phyloP scores from a whole-genome alignment of 495 filamentous ascomycete species.

The Daldinia vernicosa region DNA sequence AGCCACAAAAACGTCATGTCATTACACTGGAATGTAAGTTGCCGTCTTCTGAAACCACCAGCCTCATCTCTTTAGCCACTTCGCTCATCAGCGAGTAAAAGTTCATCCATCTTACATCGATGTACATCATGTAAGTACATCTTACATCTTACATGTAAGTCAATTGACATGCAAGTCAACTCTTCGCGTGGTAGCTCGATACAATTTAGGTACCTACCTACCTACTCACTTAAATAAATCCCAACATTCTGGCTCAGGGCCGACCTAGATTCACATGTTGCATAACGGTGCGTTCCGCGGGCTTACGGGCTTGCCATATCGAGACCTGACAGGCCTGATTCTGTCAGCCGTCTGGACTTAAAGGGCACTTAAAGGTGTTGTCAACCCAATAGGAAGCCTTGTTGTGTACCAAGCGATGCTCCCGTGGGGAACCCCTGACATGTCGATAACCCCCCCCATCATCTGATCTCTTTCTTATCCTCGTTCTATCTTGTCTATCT shows the following conservation, averaged over 20 bases:
- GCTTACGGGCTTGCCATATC: slow-evolving; percentile 23
- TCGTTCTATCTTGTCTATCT: neutral
- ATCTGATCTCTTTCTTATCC: slow-evolving; percentile 30
- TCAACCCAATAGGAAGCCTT: slow-evolving; percentile 24
- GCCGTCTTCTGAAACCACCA: neutral
- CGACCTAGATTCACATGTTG: slow-evolving; percentile 31
- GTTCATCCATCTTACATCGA: neutral
- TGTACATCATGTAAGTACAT: neutral
- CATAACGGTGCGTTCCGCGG: slow-evolving; percentile 32
- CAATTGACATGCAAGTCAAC: neutral
- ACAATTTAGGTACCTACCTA: neutral
- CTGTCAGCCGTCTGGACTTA: slow-evolving; percentile 16
- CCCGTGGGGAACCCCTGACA: slow-evolving; percentile 31
- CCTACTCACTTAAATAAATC: slow-evolving; percentile 9
- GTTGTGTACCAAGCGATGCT: slow-evolving; percentile 6
- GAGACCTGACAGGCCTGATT: slow-evolving; percentile 2
- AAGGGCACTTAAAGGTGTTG: neutral
- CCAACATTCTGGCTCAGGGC: slow-evolving; percentile 6
- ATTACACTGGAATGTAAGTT: too few species aligned
- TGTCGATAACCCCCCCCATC: slow-evolving; percentile 9
- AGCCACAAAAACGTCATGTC: neutral
- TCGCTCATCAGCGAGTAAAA: neutral
- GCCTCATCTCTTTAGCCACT: neutral
- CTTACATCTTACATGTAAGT: neutral
- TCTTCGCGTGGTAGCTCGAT: neutral